These are phyloP conservation scores for Blastobotrys americana DNA, from an alignment of 805 yeast genomes.

Conservation along the genomic window DNA sequence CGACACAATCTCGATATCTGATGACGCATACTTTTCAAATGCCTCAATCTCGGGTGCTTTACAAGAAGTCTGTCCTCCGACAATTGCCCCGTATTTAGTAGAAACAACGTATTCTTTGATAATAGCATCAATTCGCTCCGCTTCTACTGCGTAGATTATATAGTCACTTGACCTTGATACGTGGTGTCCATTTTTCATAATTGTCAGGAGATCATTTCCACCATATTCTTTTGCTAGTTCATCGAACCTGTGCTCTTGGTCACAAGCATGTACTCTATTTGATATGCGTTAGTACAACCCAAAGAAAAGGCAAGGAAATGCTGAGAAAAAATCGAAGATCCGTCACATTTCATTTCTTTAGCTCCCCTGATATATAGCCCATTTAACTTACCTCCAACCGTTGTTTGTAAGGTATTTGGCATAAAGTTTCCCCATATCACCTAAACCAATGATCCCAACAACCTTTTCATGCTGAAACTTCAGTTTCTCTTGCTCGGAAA, in stretches of 20 bases:
- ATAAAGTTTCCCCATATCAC: slow-evolving; percentile 92
- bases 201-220: slow-evolving; percentile 34
- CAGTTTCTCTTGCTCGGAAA: not conserved
- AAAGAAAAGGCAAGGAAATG: no score
- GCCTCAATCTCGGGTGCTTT: slow-evolving; percentile 85
- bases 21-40: slow-evolving; percentile 67
- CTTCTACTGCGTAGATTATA: slow-evolving; percentile 87
- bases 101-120: slow-evolving; percentile 74
- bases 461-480: slow-evolving; percentile 36
- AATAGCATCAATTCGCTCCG: slow-evolving; percentile 69
- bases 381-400: slow-evolving; percentile 56
- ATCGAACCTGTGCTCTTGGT: slow-evolving; percentile 58
- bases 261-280: slow-evolving; percentile 70
- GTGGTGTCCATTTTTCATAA: slow-evolving; percentile 71
- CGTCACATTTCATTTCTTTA: not conserved
- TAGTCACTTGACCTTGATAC: slow-evolving; percentile 80
- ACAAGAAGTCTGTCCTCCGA: slow-evolving; percentile 98
- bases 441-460: slow-evolving; percentile 90
- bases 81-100: slow-evolving; percentile 78
- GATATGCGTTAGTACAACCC: not conserved
- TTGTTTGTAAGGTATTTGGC: slow-evolving; percentile 70
- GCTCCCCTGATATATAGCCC: not conserved
- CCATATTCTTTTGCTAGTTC: slow-evolving; percentile 36
- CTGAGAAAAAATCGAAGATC: not conserved
- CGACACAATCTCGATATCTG: slow-evolving; percentile 74